phyloP scores from a whole-genome alignment of 108 stramenopile species.

The Thalassiosira profunda region DNA sequence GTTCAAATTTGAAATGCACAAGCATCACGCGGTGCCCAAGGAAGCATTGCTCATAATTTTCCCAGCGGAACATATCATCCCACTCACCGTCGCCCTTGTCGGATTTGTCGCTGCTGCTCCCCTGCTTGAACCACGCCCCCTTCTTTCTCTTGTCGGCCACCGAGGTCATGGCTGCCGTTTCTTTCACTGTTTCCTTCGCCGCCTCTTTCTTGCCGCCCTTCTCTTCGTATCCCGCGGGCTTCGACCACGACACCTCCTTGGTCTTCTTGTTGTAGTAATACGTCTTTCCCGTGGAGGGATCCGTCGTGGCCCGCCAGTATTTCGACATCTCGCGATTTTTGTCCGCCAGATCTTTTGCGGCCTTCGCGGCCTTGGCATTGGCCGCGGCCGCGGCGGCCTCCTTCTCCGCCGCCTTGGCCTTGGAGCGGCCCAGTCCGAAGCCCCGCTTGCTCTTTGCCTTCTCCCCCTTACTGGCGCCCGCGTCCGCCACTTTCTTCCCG shows the following conservation, averaged over 20 bases:
- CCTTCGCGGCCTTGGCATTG: neutral
- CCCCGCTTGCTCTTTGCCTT: slow-evolving; percentile 54
- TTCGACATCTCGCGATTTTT: slow-evolving; percentile 1
- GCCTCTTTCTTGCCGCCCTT: slow-evolving; percentile 8
- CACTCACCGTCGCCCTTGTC: slow-evolving; percentile 28
- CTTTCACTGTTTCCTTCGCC: neutral
- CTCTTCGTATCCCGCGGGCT: slow-evolving; percentile 56
- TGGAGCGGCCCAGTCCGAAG: neutral
- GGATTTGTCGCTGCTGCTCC: slow-evolving; percentile 13
- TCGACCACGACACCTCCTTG: slow-evolving; percentile 72
- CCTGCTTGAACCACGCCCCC: slow-evolving; percentile 10
- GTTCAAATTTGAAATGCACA: too few relatives aligned
- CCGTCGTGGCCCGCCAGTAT: slow-evolving; percentile 64
- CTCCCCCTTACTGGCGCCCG: slow-evolving; percentile 75
- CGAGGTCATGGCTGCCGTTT: neutral
- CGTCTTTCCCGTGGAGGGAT: slow-evolving; percentile 61
- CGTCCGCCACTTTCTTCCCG: slow-evolving; percentile 59
- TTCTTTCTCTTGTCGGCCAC: slow-evolving; percentile 5
- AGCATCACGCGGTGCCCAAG: too few relatives aligned
- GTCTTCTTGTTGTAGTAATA: slow-evolving; percentile 84
- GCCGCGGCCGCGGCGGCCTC: neutral
- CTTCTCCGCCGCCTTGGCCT: neutral
- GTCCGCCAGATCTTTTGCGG: neutral
- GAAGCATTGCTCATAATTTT: too few relatives aligned
- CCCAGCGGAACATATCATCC: too few relatives aligned